Conservation (phyloP, 768 basidiomycete species). For the Coprinopsis sp. region DNA sequence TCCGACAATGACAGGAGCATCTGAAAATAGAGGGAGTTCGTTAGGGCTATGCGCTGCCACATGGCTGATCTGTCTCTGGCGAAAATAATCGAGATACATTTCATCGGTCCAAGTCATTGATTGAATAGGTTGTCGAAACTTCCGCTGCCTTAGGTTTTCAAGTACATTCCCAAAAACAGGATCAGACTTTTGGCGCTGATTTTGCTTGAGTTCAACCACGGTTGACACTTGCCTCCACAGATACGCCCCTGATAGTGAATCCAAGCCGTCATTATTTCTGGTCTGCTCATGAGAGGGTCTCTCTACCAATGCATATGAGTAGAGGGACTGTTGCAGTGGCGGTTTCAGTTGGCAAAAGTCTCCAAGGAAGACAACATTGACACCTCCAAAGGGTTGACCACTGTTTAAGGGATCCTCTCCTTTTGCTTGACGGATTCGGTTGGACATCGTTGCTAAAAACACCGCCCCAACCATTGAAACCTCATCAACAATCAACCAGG, state of each 20-base stretch:
- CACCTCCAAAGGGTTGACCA: constrained; percentile 20
- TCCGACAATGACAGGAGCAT: constrained; percentile 16
- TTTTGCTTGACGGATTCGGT: constrained; percentile 17
- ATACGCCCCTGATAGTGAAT: constrained; percentile 8
- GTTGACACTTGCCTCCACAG: constrained; percentile 10
- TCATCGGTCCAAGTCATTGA: neutral
- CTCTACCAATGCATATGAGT: constrained; percentile 9
- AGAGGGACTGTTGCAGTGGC: constrained; percentile 13
- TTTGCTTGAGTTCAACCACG: constrained; percentile 11
- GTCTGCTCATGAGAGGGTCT: constrained; percentile 4
- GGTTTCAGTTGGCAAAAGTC: constrained; percentile 15
- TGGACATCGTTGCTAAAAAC: constrained; percentile 19
- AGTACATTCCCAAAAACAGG: constrained; percentile 10
- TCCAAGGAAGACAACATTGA: constrained; percentile 28
- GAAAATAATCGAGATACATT: neutral
- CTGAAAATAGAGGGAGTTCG: constrained; percentile 1
- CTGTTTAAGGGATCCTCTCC: constrained; percentile 3
- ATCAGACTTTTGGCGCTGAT: constrained; percentile 12
- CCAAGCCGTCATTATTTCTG: constrained; percentile 3
- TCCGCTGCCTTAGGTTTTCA: constrained; percentile 3
- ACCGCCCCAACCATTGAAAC: constrained; percentile 16
- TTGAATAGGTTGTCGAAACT: neutral
- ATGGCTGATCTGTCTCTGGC: neutral
- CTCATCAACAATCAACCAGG: constrained; percentile 19
- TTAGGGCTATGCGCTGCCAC: neutral